Base-by-base conservation (phyloP, 1,284 basidiomycete species). In the Puccinia horiana region DNA sequence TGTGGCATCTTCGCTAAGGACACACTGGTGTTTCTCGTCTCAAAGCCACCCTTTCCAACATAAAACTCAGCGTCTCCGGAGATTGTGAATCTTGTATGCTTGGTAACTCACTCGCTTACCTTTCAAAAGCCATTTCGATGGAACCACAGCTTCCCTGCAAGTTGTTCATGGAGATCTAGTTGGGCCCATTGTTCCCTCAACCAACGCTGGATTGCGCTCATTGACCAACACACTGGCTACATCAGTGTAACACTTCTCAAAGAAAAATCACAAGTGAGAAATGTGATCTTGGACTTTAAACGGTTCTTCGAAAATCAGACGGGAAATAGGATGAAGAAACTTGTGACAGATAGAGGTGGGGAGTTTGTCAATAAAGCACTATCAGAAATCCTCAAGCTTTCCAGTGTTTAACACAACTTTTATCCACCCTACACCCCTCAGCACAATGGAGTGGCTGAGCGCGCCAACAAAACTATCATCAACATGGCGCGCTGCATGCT, bases 401-500 rank as follows among this genome's bases (percentile, higher is more conserved):
- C 56, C 9, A 23, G 56, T 23, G n/a, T 58, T 29, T 29, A 8
- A 58, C 56, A 58, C 29, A 58, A 58, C 56, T 6, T n/a, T 26
- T 9, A 18, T 8, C 56, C 56, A 14, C 58, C 58, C 3, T 61
- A 61, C 16, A 61, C 29, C 32, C 61, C n/a, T n/a, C 61, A 63
- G n/a, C 61, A 63, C 61, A 63, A 63, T 20, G 61, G 61, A 11
- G 9, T 63, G 6, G 56, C 56, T 8, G 56, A 58, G n/a, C 8
- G 56, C 8, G 56, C 56, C 56, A 58, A 58, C 56, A 63, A 63
- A 37, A 63, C 61, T 4, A 63, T 63, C 61, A 63, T 63, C 12
- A 63, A 63, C 35, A 69, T 69, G 65, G 20, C 65, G 11, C 37
- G 65, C 37, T 69, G 65, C 23, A 42, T 69, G 40, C 32, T 69